Percentiles rank a stretch among this genome's conserved stretches.
phyloP scores from a whole-genome alignment of 2,329 filamentous ascomycete genomes.

The Dryadomyces sulphureus region DNA sequence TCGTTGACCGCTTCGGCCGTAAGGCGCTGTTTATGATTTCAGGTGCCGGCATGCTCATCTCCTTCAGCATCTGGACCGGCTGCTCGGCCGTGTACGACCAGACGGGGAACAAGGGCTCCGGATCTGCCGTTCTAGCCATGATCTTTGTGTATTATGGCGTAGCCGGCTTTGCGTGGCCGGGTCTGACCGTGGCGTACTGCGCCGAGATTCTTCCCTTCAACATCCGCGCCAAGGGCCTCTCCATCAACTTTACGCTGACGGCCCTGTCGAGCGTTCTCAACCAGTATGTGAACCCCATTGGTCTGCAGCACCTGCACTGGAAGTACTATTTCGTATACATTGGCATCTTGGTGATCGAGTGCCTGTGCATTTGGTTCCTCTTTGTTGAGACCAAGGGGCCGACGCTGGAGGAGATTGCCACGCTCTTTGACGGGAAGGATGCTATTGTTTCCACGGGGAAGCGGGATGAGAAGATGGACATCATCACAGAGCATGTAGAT shows the following conservation, averaged over 20 bases:
- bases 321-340: constrained; percentile 23
- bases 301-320: constrained; percentile 19
- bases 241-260: constrained; percentile 14
- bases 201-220: constrained; percentile 22
- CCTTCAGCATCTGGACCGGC: not conserved
- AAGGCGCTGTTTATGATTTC: not conserved
- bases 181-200: not conserved
- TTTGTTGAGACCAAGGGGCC: constrained; percentile 14
- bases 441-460: not conserved
- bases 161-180: not conserved
- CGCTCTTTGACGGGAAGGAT: constrained; percentile 5
- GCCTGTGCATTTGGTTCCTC: constrained; percentile 18
- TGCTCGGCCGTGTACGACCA: not conserved
- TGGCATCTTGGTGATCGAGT: constrained; percentile 10
- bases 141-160: not conserved
- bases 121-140: not conserved
- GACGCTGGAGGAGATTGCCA: constrained; percentile 9
- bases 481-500: not conserved
- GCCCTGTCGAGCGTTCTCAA: constrained; percentile 19
- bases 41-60: not conserved
- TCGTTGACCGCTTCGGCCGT: not conserved
- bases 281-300: constrained; percentile 25
- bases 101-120: not conserved
- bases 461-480: not conserved
- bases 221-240: constrained; percentile 19